These are phyloP conservation scores for Calonectria pteridis DNA, from an alignment of 2,329 filamentous ascomycete species.

Conservation along the genomic window DNA sequence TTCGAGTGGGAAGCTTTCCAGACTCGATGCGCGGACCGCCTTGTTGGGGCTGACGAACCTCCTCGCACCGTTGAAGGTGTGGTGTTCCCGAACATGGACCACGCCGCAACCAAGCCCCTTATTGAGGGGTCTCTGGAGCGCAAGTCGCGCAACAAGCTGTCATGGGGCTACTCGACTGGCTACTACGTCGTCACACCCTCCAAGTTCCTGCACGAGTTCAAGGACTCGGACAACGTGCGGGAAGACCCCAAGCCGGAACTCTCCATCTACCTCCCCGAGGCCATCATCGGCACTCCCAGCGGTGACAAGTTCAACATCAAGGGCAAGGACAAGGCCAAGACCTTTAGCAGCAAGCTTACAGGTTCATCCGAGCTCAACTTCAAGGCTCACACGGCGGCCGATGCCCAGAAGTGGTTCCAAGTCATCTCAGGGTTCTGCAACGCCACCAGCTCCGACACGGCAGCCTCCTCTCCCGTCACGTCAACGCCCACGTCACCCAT, in stretches of 20 bases:
- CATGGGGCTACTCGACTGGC: slow-evolving; percentile 79
- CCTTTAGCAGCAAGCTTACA: slow-evolving; percentile 83
- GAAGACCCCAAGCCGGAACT: slow-evolving; percentile 86
- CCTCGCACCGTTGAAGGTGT: slow-evolving; percentile 81
- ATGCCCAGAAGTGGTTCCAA: slow-evolving; percentile 88
- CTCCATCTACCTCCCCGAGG: slow-evolving; percentile 93
- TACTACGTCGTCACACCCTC: slow-evolving; percentile 94
- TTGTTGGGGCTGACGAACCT: slow-evolving; percentile 83
- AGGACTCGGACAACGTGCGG: slow-evolving; percentile 82
- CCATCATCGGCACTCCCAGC: slow-evolving; percentile 76
- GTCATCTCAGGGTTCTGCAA: slow-evolving; percentile 75
- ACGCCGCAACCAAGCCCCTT: slow-evolving; percentile 81
- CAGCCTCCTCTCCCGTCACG: slow-evolving; percentile 39
- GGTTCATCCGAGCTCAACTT: slow-evolving; percentile 85
- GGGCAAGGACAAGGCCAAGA: slow-evolving; percentile 90
- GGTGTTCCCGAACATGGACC: slow-evolving; percentile 89
- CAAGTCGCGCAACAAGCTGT: slow-evolving; percentile 88
- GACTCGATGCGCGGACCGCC: slow-evolving; percentile 74
- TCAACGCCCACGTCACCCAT: slow-evolving; percentile 48
- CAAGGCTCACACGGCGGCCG: slow-evolving; percentile 85
- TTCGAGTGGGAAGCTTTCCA: slow-evolving; percentile 94
- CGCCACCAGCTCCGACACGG: slow-evolving; percentile 53
- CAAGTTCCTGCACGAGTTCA: slow-evolving; percentile 95
- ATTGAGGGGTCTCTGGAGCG: slow-evolving; percentile 92
- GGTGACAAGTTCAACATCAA: slow-evolving; percentile 94